Base-by-base conservation (phyloP, 345 rosid genomes). In the Citrus medica region DNA sequence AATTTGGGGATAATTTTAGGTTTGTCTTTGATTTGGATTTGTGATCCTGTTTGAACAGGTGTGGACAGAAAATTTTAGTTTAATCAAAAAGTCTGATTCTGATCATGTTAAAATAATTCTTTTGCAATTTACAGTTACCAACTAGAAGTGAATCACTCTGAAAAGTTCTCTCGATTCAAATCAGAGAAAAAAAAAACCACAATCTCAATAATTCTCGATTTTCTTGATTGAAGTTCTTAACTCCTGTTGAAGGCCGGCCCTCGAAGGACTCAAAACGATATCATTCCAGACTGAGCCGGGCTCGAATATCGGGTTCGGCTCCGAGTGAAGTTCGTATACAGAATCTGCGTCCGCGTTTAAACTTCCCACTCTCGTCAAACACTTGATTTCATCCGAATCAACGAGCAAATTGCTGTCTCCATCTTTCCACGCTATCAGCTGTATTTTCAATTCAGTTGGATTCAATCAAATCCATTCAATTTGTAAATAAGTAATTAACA, bases 351-450 rank as follows among this genome's bases (percentile, higher is more conserved):
- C 88, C 3, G 88, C 80, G 56, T 89, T 89, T 70, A 93, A 79
- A 13, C 51, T 86, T 60, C 88, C 72, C 33, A 87, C 88, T 42
- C 78, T 76, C 30, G 73, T 81, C 59, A 95, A 70, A 72, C 92
- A 91, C 3, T 88, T 82, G 22, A 87, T 74, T 9, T 83, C 89
- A 33, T 90, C 92, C 9, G 93, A 87, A 13, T 93, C 99, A 27
- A 92, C 85, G 61, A 95, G 88, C 62, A 91, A 84, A 24, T 79
- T 89, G 83, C 79, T 90, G 3, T 79, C 85, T 73, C 92, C 92
- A 25, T 90, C 90, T 86, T 93, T 95, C 98, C 99, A 79, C 21
- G 92, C 97, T 75, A 92, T 91, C 64, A 95, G 81, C 99, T 95
- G 86, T 71, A 81, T 8, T 8, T 48, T 76, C 53, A 66, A 9